Percentiles rank a stretch among this genome's conserved stretches.
Evolutionary conservation across 805 yeast genomes (phyloP).

Genomic region (Lipomyces sp.): DNA sequence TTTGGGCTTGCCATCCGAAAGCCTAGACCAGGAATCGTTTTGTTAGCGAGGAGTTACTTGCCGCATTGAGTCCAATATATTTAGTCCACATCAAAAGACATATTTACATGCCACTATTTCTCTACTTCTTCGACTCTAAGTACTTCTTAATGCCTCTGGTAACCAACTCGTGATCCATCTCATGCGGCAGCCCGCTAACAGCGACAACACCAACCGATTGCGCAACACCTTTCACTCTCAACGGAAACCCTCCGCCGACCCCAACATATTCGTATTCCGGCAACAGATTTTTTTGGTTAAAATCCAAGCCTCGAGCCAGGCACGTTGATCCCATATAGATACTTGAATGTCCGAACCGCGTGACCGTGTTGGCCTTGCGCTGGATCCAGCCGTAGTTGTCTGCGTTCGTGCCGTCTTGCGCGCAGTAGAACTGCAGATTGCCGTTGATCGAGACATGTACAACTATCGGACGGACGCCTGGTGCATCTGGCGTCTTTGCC

Average conservation of each 20-base stretch:
- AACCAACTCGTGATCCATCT: conserved; percentile 26
- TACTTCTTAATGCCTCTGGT: conserved; percentile 19
- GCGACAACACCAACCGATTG: conserved; percentile 29
- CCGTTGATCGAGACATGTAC: conserved; percentile 30
- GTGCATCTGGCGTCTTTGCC: conserved; percentile 15
- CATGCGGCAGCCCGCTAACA: conserved; percentile 31
- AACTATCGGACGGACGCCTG: conserved; percentile 25
- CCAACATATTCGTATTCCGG: conserved; percentile 20
- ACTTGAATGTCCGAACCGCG: conserved; percentile 32
- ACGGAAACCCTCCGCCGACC: conserved; percentile 33
- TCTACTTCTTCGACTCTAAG: conserved; percentile 7
- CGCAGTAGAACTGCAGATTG: conserved; percentile 25
- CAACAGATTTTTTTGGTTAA: conserved; percentile 16
- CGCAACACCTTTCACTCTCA: conserved; percentile 22
- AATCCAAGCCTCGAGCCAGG: conserved; percentile 3
- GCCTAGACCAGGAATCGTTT: too few relatives aligned
- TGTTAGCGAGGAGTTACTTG: too few relatives aligned
- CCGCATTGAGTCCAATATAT: too few relatives aligned
- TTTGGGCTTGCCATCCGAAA: too few relatives aligned
- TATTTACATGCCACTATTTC: neutral
- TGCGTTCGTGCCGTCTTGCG: conserved; percentile 33
- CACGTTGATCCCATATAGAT: conserved; percentile 22
- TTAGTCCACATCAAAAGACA: too few relatives aligned
- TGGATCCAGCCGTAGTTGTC: conserved; percentile 34
- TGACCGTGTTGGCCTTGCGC: conserved; percentile 32